Conservation (phyloP, 139 green algal species). For the Zygnema circumcarinatum region DNA sequence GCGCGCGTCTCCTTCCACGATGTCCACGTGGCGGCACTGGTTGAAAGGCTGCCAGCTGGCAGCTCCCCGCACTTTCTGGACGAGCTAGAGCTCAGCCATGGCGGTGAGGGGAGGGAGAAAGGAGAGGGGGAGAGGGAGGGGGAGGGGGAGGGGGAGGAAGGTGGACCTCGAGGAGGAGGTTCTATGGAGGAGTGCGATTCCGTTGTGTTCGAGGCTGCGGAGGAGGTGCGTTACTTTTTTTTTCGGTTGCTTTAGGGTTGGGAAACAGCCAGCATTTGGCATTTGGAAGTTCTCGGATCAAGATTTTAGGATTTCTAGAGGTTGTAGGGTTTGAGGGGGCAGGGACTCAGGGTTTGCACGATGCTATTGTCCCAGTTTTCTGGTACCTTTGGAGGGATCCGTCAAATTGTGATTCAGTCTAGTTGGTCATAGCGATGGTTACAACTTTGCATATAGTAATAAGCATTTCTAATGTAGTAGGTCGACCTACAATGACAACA, state of each 20-base stretch:
- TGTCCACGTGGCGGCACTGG: too few relatives aligned
- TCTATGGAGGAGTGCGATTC: not conserved
- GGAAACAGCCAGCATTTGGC: not conserved
- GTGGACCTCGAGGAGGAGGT: not conserved
- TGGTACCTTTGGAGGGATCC: not conserved
- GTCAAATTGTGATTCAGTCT: too few relatives aligned
- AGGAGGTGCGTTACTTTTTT: not conserved
- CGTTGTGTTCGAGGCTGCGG: not conserved
- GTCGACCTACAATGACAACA: too few relatives aligned
- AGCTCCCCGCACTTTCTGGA: too few relatives aligned
- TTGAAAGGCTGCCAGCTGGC: too few relatives aligned
- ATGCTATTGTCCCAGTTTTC: not conserved
- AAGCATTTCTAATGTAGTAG: too few relatives aligned
- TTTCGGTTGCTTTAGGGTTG: not conserved
- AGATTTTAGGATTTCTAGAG: not conserved
- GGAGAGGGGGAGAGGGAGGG: not conserved
- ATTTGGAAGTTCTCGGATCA: not conserved
- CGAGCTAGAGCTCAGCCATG: too few relatives aligned
- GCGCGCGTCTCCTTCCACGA: too few relatives aligned
- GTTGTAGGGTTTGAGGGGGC: not conserved
- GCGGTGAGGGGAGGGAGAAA: not conserved
- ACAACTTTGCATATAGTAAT: too few relatives aligned
- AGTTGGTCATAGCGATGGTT: too few relatives aligned
- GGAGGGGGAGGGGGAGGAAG: not conserved
- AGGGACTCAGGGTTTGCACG: not conserved